Evolutionary conservation across 306 rosid species (phyloP).

Genomic region (Malus orientalis): DNA sequence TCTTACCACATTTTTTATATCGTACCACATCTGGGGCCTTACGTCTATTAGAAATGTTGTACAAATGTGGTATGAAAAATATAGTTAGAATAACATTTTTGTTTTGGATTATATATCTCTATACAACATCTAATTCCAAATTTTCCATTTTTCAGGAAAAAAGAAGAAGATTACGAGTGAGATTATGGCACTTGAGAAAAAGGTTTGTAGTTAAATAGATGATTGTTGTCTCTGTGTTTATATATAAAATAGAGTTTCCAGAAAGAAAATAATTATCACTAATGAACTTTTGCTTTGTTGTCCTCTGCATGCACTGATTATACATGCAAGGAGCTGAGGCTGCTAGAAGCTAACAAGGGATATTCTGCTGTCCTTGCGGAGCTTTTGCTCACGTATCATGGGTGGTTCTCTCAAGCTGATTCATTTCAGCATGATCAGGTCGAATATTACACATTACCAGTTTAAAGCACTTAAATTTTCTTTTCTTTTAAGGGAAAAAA

Average conservation of each 20-base stretch:
- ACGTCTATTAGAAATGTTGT: too few species aligned
- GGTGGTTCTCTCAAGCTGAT: too few species aligned
- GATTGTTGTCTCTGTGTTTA: background rate
- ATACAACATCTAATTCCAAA: background rate
- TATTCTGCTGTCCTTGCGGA: too few species aligned
- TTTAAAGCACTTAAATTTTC: too few species aligned
- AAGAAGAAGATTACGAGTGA: slow-evolving; percentile 11
- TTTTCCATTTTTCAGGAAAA: background rate
- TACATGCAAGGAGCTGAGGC: slow-evolving; percentile 9
- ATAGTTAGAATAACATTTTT: too few species aligned
- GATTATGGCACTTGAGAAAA: background rate
- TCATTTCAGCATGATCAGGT: too few species aligned
- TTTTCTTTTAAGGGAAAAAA: too few species aligned
- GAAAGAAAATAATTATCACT: background rate
- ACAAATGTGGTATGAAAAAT: too few species aligned
- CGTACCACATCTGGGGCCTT: too few species aligned
- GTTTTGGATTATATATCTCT: background rate
- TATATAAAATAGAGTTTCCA: background rate
- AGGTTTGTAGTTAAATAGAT: slow-evolving; percentile 9
- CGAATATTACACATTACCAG: too few species aligned
- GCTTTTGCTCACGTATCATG: too few species aligned
- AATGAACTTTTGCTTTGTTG: background rate
- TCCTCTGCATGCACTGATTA: background rate
- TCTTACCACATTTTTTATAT: too few species aligned
- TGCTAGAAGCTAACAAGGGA: background rate